phyloP scores from a whole-genome alignment of 768 basidiomycete genomes.

The Dacryopinax spathularia region DNA sequence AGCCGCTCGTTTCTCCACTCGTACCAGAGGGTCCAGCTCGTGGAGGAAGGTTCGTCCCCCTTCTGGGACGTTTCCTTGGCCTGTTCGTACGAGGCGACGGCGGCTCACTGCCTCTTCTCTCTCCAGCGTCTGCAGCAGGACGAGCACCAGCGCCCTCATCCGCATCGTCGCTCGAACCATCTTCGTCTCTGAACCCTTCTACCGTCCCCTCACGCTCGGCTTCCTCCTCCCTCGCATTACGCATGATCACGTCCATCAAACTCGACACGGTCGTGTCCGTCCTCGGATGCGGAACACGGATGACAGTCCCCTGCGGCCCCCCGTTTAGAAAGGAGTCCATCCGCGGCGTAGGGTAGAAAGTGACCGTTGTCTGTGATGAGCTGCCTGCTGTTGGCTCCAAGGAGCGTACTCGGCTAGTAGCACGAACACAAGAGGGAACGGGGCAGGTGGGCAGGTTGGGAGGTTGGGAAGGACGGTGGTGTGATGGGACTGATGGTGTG shows the following conservation, averaged over 20 bases:
- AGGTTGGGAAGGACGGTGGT: constrained; percentile 13
- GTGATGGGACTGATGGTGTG: too few species aligned
- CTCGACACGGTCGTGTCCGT: neutral
- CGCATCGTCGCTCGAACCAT: neutral
- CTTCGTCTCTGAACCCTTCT: neutral
- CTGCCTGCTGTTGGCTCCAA: constrained; percentile 22
- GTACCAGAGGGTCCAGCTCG: neutral
- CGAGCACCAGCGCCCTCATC: neutral
- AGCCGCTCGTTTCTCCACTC: neutral
- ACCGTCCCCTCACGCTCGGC: neutral
- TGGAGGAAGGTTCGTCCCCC: neutral
- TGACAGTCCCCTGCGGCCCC: constrained; percentile 10
- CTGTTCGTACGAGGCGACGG: constrained; percentile 3
- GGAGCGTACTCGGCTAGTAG: constrained; percentile 9
- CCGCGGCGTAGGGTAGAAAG: constrained; percentile 23
- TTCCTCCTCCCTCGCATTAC: neutral
- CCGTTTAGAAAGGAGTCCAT: constrained; percentile 22
- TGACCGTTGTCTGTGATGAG: constrained; percentile 28
- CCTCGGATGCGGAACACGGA: constrained; percentile 14
- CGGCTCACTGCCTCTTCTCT: too few species aligned
- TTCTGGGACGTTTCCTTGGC: constrained; percentile 8
- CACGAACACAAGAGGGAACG: constrained; percentile 24
- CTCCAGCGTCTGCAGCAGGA: too few species aligned
- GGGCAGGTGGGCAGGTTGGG: constrained; percentile 23
- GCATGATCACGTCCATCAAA: neutral